These are phyloP conservation scores for Nematocida sp. DNA, from an alignment of 371 early-diverging fungal species.

Conservation along the genomic window DNA sequence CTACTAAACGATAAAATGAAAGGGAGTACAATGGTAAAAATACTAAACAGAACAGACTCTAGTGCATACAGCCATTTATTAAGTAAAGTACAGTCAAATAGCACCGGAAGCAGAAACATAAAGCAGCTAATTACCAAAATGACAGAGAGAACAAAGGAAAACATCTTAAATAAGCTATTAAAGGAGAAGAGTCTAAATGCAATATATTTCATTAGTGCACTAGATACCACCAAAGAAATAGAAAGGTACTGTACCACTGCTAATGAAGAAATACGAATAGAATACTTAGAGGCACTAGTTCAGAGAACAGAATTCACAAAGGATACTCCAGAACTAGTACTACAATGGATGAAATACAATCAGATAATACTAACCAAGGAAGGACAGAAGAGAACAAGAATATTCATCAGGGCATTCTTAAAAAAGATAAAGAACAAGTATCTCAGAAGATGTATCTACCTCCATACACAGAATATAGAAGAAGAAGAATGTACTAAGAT, in stretches of 20 bases:
- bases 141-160: not conserved
- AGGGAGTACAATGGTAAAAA: constrained; percentile 10
- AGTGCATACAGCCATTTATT: not conserved
- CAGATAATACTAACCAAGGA: constrained; percentile 25
- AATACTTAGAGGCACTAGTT: constrained; percentile 34
- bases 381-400: constrained; percentile 20
- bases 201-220: constrained; percentile 14
- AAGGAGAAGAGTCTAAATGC: not conserved
- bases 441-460: not conserved
- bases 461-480: not conserved
- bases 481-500: not conserved
- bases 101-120: constrained; percentile 25
- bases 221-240: not conserved
- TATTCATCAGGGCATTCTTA: not conserved
- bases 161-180: not conserved
- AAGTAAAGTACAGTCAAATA: not conserved
- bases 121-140: constrained; percentile 8
- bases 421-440: not conserved
- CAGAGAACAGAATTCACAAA: not conserved
- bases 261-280: constrained; percentile 24
- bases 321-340: not conserved
- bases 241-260: not conserved
- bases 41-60: constrained; percentile 1
- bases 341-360: constrained; percentile 14
- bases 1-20: constrained; percentile 18